phyloP scores from a whole-genome alignment of 192 early-diverging fungal genomes.

The Coemansia sp. region DNA sequence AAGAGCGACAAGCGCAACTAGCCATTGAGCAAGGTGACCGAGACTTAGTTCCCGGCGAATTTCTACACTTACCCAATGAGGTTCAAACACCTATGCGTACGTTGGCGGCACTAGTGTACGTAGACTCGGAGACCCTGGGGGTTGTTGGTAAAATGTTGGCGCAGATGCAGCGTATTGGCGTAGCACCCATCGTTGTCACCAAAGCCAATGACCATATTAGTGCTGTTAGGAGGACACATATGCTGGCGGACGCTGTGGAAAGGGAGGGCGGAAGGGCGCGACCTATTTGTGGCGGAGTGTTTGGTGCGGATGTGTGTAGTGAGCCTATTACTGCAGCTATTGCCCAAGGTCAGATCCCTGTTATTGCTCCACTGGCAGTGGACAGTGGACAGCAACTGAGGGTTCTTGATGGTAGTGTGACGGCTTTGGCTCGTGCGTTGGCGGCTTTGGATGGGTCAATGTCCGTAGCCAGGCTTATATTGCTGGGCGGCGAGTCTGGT shows the following conservation, averaged over 20 bases:
- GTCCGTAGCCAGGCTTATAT: conserved; percentile 68
- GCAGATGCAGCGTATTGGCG: conserved; percentile 57
- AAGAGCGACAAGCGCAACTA: conserved; percentile 38
- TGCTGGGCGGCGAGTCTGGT: conserved; percentile 53
- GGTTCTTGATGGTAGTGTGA: conserved; percentile 44
- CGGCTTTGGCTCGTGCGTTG: conserved; percentile 62
- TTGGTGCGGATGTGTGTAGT: conserved; percentile 45
- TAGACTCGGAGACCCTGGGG: not conserved
- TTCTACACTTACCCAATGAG: not conserved
- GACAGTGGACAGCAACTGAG: conserved; percentile 51
- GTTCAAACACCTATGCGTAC: conserved; percentile 18
- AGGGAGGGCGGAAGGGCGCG: conserved; percentile 70
- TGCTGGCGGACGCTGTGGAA: conserved; percentile 72
- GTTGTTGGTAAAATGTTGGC: conserved; percentile 39
- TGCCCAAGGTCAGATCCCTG: conserved; percentile 67
- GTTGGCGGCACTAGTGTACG: conserved; percentile 36
- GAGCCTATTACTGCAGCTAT: conserved; percentile 64
- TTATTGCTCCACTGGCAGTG: conserved; percentile 60
- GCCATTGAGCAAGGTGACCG: conserved; percentile 17
- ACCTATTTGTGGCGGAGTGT: conserved; percentile 70
- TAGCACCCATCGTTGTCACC: conserved; percentile 37
- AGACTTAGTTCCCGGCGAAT: conserved; percentile 30
- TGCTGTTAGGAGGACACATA: conserved; percentile 25
- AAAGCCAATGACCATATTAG: conserved; percentile 7
- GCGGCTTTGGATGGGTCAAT: conserved; percentile 67